Base-by-base conservation (phyloP, 306 rosid species). In the Vigna mungo region DNA sequence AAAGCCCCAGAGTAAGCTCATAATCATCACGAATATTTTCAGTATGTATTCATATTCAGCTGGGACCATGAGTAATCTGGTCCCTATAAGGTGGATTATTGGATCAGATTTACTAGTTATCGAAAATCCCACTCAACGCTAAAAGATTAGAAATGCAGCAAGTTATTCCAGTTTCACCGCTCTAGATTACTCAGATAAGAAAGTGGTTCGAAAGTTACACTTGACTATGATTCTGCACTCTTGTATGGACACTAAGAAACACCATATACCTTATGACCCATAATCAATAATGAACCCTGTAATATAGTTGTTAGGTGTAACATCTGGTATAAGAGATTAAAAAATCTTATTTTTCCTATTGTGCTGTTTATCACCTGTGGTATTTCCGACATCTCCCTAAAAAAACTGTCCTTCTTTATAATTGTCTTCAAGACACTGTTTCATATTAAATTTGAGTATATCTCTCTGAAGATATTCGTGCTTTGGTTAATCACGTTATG, bases 61-160 rank as follows among this genome's bases (percentile, higher is more conserved):
- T 76, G 81, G 81, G 81, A 69, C 77, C 74, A 52, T 16, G 7
- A 17, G 11, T 20, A 71, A 81, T 37, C 13, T 52, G 17, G 76
- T 36, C 78, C 84, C 4, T 39, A 21, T 43, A 80, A 70, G 51
- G 75, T 84, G 87, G 75, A 30, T 65, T 75, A 27, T 71, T 32
- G 65, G 21, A 10, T 49, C 18, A 46, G 60, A n/a, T 74, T 25
- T 34, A 41, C 4, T 55, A 58, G 34, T 36, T 15, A 54, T 14
- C 17, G 41, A 53, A 44, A 63, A 17, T 55, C 2, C 70, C 78
- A 75, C 71, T 54, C 62, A 69, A 43, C 52, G 47, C 37, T 56
- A 72, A 58, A 78, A 58, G 5, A 72, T 72, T 20, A 43, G 20
- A 27, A 56, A 58, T 23, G 67, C 41, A 53, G 1, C 23, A 21